Conservation (phyloP, 257 asterid species). For the Capsicum baccatum region DNA sequence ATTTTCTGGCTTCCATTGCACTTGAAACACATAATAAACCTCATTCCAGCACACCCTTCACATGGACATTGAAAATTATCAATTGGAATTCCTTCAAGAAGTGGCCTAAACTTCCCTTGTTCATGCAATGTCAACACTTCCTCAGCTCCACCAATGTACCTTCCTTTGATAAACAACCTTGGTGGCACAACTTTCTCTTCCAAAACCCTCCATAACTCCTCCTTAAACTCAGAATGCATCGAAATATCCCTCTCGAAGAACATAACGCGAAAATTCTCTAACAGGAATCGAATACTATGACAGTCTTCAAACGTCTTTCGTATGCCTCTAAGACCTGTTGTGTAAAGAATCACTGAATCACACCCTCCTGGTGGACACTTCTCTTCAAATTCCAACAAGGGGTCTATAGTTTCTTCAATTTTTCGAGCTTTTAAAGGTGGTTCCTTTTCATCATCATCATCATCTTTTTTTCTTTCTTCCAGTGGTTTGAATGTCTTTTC, state of each 20-base stretch:
- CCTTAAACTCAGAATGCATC: conserved; percentile 84
- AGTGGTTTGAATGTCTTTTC: conserved; percentile 34
- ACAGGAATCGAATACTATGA: conserved; percentile 58
- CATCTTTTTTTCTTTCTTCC: conserved; percentile 26
- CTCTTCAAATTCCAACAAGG: conserved; percentile 57
- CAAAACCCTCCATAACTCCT: conserved; percentile 69
- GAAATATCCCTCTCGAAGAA: conserved; percentile 84
- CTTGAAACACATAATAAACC: conserved; percentile 78
- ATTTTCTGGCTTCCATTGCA: conserved; percentile 86
- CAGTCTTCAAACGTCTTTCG: conserved; percentile 89
- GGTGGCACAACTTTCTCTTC: conserved; percentile 73
- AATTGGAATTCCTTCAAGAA: conserved; percentile 71
- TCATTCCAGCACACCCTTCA: conserved; percentile 76
- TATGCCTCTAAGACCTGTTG: conserved; percentile 88
- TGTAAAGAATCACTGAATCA: conserved; percentile 71
- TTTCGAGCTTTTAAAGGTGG: conserved; percentile 60
- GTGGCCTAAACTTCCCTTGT: conserved; percentile 73
- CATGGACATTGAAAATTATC: conserved; percentile 57
- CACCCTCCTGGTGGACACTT: conserved; percentile 84
- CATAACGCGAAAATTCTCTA: conserved; percentile 61
- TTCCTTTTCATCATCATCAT: conserved; percentile 33
- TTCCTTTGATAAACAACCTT: conserved; percentile 79
- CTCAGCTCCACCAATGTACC: conserved; percentile 94
- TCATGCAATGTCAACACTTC: conserved; percentile 80
- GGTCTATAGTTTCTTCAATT: conserved; percentile 46